These are phyloP conservation scores for Suillus sp. DNA, from an alignment of 768 basidiomycete genomes.

Conservation along the genomic window DNA sequence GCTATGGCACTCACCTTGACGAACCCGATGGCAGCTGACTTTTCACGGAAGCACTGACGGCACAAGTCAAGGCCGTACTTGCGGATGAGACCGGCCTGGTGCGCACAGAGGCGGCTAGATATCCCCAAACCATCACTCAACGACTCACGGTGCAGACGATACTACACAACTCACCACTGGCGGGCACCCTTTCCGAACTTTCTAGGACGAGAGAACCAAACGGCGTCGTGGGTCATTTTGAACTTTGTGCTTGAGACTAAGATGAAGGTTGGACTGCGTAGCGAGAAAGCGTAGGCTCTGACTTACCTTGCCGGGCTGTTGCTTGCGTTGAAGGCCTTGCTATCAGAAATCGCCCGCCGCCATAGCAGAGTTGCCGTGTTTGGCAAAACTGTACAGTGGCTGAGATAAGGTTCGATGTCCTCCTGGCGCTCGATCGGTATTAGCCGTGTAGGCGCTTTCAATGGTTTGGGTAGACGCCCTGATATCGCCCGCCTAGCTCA, in stretches of 20 bases:
- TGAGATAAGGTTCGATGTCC: conserved; percentile 14
- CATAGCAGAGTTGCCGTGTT: conserved; percentile 12
- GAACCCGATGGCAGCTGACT: conserved; percentile 91
- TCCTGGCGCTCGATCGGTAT: background rate
- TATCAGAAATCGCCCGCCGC: background rate
- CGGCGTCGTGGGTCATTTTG: conserved; percentile 96
- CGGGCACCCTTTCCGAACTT: conserved; percentile 95
- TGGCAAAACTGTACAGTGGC: conserved; percentile 19
- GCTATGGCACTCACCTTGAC: conserved; percentile 69
- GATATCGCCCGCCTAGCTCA: conserved; percentile 47
- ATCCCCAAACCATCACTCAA: conserved; percentile 17
- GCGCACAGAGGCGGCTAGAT: conserved; percentile 90
- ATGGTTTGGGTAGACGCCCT: background rate
- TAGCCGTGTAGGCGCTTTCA: background rate
- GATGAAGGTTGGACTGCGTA: background rate
- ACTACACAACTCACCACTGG: conserved; percentile 69
- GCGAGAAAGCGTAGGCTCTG: background rate
- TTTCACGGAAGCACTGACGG: conserved; percentile 98
- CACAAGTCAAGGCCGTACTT: conserved; percentile 97
- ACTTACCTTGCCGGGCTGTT: conserved; percentile 27
- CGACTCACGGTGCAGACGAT: background rate
- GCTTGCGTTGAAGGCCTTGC: conserved; percentile 14
- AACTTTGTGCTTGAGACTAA: conserved; percentile 14
- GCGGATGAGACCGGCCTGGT: conserved; percentile 97
- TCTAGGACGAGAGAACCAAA: conserved; percentile 96